Conservation (phyloP, 2,329 filamentous ascomycete species). For the Didymella pomorum region DNA sequence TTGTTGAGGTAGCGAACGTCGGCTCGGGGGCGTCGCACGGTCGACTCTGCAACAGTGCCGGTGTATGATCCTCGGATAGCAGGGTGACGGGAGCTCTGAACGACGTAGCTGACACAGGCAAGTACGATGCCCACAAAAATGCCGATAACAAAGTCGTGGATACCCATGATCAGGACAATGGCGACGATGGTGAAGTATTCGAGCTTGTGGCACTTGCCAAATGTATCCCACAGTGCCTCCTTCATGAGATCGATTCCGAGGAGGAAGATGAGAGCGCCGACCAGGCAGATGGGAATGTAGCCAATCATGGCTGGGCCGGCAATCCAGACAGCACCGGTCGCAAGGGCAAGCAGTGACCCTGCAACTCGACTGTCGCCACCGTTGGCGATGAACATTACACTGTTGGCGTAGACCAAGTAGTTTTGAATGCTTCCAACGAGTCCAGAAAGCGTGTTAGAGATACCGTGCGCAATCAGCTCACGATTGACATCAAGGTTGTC, state of each 20-base stretch:
- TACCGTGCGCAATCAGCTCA: conserved; percentile 89
- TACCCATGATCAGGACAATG: conserved; percentile 94
- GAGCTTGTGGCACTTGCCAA: conserved; percentile 83
- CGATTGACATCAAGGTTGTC: conserved; percentile 91
- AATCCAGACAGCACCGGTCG: conserved; percentile 83
- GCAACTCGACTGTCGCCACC: conserved; percentile 88
- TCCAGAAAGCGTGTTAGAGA: conserved; percentile 91
- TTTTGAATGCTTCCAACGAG: conserved; percentile 90
- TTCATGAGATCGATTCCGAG: conserved; percentile 90
- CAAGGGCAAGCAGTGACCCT: conserved; percentile 80
- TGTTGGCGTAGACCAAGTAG: conserved; percentile 97
- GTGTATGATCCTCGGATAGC: conserved; percentile 91
- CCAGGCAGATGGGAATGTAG: conserved; percentile 95
- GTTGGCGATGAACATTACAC: conserved; percentile 92
- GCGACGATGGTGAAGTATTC: conserved; percentile 90
- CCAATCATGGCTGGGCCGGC: conserved; percentile 89
- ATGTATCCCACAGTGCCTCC: conserved; percentile 88
- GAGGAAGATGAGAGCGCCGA: conserved; percentile 92
- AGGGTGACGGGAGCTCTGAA: conserved; percentile 88
- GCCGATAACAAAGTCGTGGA: conserved; percentile 94
- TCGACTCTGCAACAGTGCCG: conserved; percentile 87
- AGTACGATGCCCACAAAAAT: conserved; percentile 91
- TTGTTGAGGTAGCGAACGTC: conserved; percentile 87
- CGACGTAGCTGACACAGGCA: conserved; percentile 88
- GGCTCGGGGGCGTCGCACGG: conserved; percentile 87